A percentile compares a stretch with the other conserved stretches of the same genome.
phyloP scores from a whole-genome alignment of 2,329 filamentous ascomycete species.

The Alternaria panax region DNA sequence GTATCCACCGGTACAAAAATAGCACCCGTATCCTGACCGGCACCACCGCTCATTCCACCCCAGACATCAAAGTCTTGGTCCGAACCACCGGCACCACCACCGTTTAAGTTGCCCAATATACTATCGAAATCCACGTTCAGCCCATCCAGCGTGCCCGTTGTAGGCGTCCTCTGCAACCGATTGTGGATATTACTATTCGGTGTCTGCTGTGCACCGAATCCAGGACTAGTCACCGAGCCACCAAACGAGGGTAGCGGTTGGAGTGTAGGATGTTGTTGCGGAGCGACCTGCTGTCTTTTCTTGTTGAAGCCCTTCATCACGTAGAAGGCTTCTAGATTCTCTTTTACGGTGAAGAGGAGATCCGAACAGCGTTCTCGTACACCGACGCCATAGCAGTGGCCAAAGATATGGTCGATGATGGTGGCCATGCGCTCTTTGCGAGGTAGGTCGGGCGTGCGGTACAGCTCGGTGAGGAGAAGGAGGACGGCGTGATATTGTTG shows the following conservation, averaged over 20 bases:
- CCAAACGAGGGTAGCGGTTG: conserved; percentile 33
- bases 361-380: conserved; percentile 47
- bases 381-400: conserved; percentile 49
- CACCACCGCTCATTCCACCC: conserved; percentile 28
- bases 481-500: conserved; percentile 50
- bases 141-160: conserved; percentile 28
- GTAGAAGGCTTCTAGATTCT: conserved; percentile 50
- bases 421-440: conserved; percentile 49
- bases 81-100: conserved; percentile 16
- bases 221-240: conserved; percentile 14
- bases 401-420: conserved; percentile 51
- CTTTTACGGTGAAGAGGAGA: conserved; percentile 48
- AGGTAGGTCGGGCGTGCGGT: conserved; percentile 46
- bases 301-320: conserved; percentile 49
- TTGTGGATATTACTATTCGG: conserved; percentile 20
- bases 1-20: conserved; percentile 49
- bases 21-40: conserved; percentile 37
- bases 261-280: conserved; percentile 39
- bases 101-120: conserved; percentile 38
- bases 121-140: conserved; percentile 45
- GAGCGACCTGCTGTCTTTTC: conserved; percentile 29
- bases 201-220: conserved; percentile 15
- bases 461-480: conserved; percentile 48
- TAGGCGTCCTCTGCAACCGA: conserved; percentile 35
- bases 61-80: conserved; percentile 41